Base-by-base conservation (phyloP, 106 monocot genomes). In the Iris macrosiphon region DNA sequence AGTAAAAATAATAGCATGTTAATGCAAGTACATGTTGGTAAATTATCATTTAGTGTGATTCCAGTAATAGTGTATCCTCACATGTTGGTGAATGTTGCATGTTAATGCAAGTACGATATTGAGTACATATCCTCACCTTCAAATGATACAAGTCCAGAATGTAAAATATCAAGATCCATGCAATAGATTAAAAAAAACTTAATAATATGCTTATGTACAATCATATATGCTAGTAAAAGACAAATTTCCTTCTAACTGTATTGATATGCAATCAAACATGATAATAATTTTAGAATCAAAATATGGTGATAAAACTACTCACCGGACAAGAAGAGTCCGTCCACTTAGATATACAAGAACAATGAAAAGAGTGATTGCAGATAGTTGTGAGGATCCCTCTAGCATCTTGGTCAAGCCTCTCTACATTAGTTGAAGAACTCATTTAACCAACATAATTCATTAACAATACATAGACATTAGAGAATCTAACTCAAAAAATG, bases 271-370 rank as follows among this genome's bases (percentile, higher is more conserved):
- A n/a, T n/a, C n/a, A n/a, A n/a, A n/a, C n/a, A n/a, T n/a, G 12
- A 13, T n/a, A 18, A 59, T 46, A 39, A 33, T 34, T 34, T 16
- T 9, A 23, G 18, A 3, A 19, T 16, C 7, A 29, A 52, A 43
- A 61, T 4, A 55, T 13, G 12, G 10, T 8, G 28, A 38, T 14
- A 39, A 18, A 49, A 51, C 3, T 30, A 16, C 79, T 73, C 55
- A 96, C 96, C 40, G 91, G 98, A 68, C 98, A 98, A 65, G 98
- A 98, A 75, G 98, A 98, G 57, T 98, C 98, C 6, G 91, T 73
- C 87, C 91, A 98, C 71, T 98, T 91, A 28, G 98, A 98, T 70
- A 98, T 98, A 54, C 98, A 98, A 37, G 98, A 98, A 52, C 78
- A 98, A 53, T 98, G 98, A 47, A 98, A 98, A 60, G 91, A 87